Base-by-base conservation (phyloP, 2,329 filamentous ascomycete genomes). In the Claviceps sp. region DNA sequence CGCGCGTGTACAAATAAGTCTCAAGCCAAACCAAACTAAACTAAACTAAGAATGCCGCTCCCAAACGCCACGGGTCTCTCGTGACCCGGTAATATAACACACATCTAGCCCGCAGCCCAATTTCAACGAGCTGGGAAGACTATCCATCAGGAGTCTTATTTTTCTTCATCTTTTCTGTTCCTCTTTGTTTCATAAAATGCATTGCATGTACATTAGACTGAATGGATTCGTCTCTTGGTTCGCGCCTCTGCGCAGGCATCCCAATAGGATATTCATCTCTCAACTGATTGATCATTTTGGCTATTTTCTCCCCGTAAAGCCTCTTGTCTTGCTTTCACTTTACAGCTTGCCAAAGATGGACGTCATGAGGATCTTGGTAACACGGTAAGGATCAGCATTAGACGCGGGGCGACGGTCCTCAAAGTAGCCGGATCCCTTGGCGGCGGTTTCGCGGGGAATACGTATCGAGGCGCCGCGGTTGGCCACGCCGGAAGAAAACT, bases 381-480 rank as follows among this genome's bases (percentile, higher is more conserved):
- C 74, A 71, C 88, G 86, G 73, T 94, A 93, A 55, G 87, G 87
- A 70, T 90, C 86, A 57, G 82, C 88, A 70, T 93, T 94, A 65
- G 86, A 91, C 52, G 89, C 89, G 53, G 85, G 84, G 57, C 85
- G 80, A 66, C 85, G 79, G 59, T 89, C 85, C 71, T 96, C 89
- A 59, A 96, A 95, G 80, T 96, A 96, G 58, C 90, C 90, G 74
- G 86, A 93, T 70, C 88, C 88, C 71, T 95, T 87, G 67, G 86
- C 83, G 47, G 86, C 89, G 61, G 79, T 81, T 62, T 88, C 82
- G 63, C 89, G 84, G 62, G 90, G 90, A 61, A 98, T 93, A 69
- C 93, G 88, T 64, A 97, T 90, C 40, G 86, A 94, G 54, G 87
- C 85, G 64, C 91, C 93, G 72, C 93, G 89, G 83, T 97, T 91